Conservation (phyloP, 1,284 basidiomycete species). For the Porodaedalea pini region DNA sequence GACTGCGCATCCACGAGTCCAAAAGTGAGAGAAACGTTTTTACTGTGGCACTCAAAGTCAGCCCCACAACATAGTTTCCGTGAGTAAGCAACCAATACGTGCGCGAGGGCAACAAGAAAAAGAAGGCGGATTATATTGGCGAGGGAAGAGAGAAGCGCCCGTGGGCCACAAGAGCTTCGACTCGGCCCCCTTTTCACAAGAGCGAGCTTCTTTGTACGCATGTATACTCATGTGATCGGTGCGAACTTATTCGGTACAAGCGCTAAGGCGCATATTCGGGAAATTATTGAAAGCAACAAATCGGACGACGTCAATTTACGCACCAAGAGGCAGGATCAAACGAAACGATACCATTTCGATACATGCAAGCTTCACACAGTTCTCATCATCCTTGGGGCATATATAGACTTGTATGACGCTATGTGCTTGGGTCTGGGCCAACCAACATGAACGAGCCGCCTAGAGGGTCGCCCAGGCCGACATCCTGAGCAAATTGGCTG, state of each 20-base stretch:
- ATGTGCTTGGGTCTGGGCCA: slow-evolving; percentile 32
- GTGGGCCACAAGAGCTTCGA: neutral
- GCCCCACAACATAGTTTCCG: neutral
- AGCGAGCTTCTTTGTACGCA: neutral
- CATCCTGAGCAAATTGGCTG: slow-evolving; percentile 40
- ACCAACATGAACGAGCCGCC: slow-evolving; percentile 51
- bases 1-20: too few relatives aligned
- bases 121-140: neutral
- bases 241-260: too few relatives aligned
- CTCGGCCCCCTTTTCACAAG: neutral
- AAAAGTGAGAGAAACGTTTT: too few relatives aligned
- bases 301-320: neutral
- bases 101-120: neutral
- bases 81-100: neutral
- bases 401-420: neutral
- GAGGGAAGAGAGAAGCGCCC: neutral
- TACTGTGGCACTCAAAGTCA: neutral
- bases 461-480: slow-evolving; percentile 44
- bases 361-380: neutral
- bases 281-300: neutral
- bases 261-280: too few relatives aligned
- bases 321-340: neutral
- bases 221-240: too few relatives aligned
- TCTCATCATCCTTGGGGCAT: neutral
- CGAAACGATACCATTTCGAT: neutral